Conservation (phyloP, 2,329 filamentous ascomycete genomes). For the Coniochaeta pulveracea region DNA sequence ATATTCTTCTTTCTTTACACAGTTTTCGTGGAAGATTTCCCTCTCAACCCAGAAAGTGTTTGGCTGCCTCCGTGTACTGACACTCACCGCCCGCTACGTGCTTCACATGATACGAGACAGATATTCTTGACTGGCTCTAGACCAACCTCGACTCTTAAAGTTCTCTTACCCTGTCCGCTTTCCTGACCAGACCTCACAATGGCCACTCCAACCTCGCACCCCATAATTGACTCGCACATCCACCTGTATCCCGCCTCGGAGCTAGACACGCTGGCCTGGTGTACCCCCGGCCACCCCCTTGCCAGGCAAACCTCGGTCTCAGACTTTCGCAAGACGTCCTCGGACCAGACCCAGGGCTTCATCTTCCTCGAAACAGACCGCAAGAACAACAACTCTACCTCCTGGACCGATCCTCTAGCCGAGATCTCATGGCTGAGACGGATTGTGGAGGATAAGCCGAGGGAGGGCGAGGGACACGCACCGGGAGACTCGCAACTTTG, state of each 20-base stretch:
- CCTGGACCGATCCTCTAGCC: constrained; percentile 57
- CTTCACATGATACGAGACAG: no score
- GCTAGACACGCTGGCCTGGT: constrained; percentile 58
- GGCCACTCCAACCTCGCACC: constrained; percentile 20
- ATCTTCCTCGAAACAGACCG: constrained; percentile 15
- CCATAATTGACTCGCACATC: constrained; percentile 82
- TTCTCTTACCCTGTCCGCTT: no score
- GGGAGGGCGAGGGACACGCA: constrained; percentile 46
- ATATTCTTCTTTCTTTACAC: no score
- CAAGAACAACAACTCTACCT: constrained; percentile 37
- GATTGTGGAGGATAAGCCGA: constrained; percentile 49
- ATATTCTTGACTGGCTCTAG: no score
- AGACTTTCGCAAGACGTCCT: constrained; percentile 45
- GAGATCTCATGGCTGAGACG: constrained; percentile 61
- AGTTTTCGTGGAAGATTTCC: no score
- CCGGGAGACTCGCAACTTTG: constrained; percentile 41
- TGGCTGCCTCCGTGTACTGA: no score
- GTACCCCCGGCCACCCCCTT: constrained; percentile 45
- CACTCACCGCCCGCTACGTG: no score
- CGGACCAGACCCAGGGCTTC: constrained; percentile 22
- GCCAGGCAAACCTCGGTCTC: constrained; percentile 51
- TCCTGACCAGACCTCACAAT: background rate
- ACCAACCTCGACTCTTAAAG: no score
- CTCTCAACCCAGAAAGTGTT: no score
- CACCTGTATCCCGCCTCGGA: constrained; percentile 72